These are phyloP conservation scores for Phytophthora idaei DNA, from an alignment of 352 stramenopile genomes.

Conservation along the genomic window DNA sequence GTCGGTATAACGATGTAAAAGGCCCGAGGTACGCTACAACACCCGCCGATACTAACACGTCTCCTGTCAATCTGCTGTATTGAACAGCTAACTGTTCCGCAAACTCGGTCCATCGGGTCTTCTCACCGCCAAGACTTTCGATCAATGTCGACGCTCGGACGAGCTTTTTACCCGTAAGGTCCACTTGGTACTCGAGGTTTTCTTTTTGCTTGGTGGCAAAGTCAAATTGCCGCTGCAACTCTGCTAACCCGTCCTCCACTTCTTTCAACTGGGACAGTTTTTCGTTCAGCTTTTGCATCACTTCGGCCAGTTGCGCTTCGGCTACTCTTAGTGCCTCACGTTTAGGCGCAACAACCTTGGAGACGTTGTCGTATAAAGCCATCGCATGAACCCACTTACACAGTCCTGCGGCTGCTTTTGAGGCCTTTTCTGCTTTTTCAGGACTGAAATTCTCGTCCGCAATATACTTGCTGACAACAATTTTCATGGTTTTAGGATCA, in stretches of 20 bases:
- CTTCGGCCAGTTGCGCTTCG: constrained; percentile 86
- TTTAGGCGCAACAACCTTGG: constrained; percentile 94
- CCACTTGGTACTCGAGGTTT: constrained; percentile 92
- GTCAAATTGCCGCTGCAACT: constrained; percentile 89
- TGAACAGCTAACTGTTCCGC: constrained; percentile 77
- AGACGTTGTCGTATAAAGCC: constrained; percentile 93
- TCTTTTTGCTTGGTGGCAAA: constrained; percentile 91
- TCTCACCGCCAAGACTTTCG: constrained; percentile 92
- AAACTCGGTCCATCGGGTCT: constrained; percentile 92
- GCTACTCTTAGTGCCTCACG: constrained; percentile 85
- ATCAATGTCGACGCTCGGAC: constrained; percentile 93
- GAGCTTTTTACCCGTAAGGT: constrained; percentile 94
- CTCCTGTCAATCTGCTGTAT: constrained; percentile 91
- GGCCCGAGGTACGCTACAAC: constrained; percentile 94
- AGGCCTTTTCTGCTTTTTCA: constrained; percentile 93
- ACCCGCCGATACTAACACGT: constrained; percentile 92
- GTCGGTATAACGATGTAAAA: constrained; percentile 91
- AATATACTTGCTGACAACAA: constrained; percentile 91
- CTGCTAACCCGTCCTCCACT: constrained; percentile 90
- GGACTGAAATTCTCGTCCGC: constrained; percentile 92
- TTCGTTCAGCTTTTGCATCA: constrained; percentile 90
- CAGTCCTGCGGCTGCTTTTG: constrained; percentile 91
- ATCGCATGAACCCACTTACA: constrained; percentile 96
- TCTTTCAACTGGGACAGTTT: constrained; percentile 92
- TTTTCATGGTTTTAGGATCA: constrained; percentile 88